Evolutionary conservation across 1,139 yeast genomes (phyloP).

Genomic region (Diutina neorugosa): DNA sequence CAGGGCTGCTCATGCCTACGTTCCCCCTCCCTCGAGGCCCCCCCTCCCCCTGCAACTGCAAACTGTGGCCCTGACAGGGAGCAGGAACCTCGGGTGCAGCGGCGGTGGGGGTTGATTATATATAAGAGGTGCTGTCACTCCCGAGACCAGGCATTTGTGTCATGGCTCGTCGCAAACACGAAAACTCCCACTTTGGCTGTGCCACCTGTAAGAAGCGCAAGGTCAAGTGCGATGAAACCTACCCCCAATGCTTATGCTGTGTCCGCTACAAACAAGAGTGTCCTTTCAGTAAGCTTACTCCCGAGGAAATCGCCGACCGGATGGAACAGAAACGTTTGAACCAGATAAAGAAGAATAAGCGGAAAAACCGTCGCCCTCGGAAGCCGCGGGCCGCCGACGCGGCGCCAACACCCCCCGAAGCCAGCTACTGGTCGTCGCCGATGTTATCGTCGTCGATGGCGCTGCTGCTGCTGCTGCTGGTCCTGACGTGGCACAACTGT

Average conservation of each 20-base stretch:
- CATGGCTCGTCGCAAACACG: constrained; percentile 1
- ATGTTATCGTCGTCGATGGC: not conserved
- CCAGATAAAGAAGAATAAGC: not conserved
- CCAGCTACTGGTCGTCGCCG: not conserved
- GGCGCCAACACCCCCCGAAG: not conserved
- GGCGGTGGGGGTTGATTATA: not conserved
- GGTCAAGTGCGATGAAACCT: not conserved
- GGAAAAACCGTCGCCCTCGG: not conserved
- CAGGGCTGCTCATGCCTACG: not conserved
- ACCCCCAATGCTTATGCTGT: not conserved
- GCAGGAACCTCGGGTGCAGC: not conserved
- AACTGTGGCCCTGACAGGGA: not conserved
- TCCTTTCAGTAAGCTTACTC: not conserved
- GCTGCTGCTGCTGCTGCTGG: not conserved
- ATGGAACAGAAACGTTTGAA: not conserved
- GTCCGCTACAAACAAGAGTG: not conserved
- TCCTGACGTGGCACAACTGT: not conserved
- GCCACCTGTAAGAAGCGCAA: not conserved
- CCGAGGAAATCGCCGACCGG: not conserved
- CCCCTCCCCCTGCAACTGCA: not conserved
- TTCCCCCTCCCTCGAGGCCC: not conserved
- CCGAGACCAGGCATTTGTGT: not conserved
- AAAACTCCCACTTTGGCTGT: not conserved
- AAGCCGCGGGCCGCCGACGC: not conserved
- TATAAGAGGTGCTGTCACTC: not conserved